Percentiles rank a stretch among this genome's conserved stretches.
Evolutionary conservation across 352 stramenopile species (phyloP).

Genomic region (Globisporangium alternatum): DNA sequence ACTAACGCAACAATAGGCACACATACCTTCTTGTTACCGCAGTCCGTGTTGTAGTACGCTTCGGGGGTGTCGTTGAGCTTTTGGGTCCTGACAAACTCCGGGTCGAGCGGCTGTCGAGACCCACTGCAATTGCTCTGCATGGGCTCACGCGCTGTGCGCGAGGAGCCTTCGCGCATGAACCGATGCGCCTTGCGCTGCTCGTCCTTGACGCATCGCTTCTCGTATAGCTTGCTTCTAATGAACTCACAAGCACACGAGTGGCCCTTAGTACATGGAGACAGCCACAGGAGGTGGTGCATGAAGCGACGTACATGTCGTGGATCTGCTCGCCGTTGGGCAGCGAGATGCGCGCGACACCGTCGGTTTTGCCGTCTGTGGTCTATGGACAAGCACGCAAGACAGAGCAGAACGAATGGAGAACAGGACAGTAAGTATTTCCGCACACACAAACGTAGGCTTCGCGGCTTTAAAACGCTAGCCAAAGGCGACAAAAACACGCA

Average conservation of each 20-base stretch:
- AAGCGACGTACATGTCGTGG: conserved; percentile 53
- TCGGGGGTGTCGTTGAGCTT: conserved; percentile 51
- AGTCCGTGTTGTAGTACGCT: conserved; percentile 63
- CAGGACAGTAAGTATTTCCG: conserved; percentile 3
- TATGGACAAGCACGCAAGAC: background rate
- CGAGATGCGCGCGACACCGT: conserved; percentile 35
- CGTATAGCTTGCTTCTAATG: conserved; percentile 59
- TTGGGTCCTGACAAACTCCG: conserved; percentile 33
- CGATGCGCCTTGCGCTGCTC: conserved; percentile 56
- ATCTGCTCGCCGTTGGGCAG: conserved; percentile 68
- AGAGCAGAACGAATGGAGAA: background rate
- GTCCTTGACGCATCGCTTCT: conserved; percentile 63
- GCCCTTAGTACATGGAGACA: too few species aligned
- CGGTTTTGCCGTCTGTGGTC: conserved; percentile 1
- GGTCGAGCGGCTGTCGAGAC: conserved; percentile 45
- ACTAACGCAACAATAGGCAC: background rate
- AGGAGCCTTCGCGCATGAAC: conserved; percentile 39
- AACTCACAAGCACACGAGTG: background rate
- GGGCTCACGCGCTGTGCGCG: conserved; percentile 28
- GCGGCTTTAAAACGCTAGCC: background rate
- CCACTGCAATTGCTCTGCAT: conserved; percentile 13
- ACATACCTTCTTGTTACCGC: conserved; percentile 48
- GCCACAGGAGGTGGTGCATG: background rate
- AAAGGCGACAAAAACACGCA: conserved; percentile 6
- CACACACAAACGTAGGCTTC: background rate